Percentiles rank a stretch among this genome's conserved stretches.
Conservation (phyloP, 2,329 filamentous ascomycete genomes). For the Chaetomiaceae sp. region DNA sequence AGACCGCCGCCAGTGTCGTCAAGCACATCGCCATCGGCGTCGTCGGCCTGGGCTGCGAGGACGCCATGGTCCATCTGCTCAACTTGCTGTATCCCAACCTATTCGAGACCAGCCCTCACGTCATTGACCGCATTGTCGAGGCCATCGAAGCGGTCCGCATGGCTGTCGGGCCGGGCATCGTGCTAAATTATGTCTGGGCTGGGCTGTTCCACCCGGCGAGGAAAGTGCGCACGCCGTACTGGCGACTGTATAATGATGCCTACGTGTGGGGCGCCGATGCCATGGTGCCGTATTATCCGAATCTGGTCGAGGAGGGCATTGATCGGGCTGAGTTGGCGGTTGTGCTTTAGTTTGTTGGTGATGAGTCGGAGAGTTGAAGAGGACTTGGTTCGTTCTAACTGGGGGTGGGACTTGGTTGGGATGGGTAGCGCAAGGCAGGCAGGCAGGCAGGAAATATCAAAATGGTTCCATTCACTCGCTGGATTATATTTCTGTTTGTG, state of each 20-base stretch:
- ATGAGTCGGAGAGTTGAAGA: too few species aligned
- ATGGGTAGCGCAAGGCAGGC: neutral
- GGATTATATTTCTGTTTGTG: neutral
- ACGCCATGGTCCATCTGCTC: conserved; percentile 95
- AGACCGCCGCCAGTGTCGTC: conserved; percentile 93
- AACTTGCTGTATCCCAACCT: conserved; percentile 96
- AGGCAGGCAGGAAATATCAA: conserved; percentile 1
- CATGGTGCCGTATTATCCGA: conserved; percentile 95
- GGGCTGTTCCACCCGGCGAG: conserved; percentile 94
- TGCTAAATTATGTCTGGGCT: conserved; percentile 98
- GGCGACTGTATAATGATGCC: conserved; percentile 93
- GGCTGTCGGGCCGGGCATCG: conserved; percentile 83
- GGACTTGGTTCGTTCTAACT: neutral
- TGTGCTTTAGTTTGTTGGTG: conserved; percentile 57
- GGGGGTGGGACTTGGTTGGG: neutral
- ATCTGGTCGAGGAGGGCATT: conserved; percentile 73
- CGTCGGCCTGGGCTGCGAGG: conserved; percentile 95
- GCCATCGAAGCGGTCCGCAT: conserved; percentile 94
- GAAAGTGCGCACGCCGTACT: conserved; percentile 92
- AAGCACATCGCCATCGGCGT: conserved; percentile 97
- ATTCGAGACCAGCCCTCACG: conserved; percentile 96
- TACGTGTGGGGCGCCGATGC: conserved; percentile 91
- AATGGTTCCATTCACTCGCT: neutral
- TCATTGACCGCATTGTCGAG: conserved; percentile 96
- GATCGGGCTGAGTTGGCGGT: conserved; percentile 78